Base-by-base conservation (phyloP, 371 early-diverging fungal genomes). In the Rhizopus stolonifer region DNA sequence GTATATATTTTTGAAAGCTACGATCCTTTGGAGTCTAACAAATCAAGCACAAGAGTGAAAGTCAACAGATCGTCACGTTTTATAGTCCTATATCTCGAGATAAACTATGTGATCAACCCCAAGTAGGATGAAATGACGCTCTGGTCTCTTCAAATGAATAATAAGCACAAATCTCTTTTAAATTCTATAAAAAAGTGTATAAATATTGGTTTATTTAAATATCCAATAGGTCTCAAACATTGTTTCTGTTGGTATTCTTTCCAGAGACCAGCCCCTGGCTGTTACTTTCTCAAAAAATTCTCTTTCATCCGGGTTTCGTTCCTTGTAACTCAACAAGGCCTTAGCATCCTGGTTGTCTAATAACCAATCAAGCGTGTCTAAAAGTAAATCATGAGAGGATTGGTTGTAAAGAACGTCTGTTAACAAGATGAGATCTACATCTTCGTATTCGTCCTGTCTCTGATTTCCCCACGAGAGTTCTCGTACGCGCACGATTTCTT, bases 371-470 rank as follows among this genome's bases (percentile, higher is more conserved):
- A 79, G 33, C 0, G 79, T 71, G n/a, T 61, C 66, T 17, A 79
- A 22, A 3, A 79, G 45, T 1, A 63, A 40, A 38, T 71, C 70
- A 44, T 75, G 76, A 4, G 65, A 66, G 9, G 51, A 58, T 56
- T 69, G 70, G 33, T 79, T 75, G 33, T 79, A 79, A 1, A 79
- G 57, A 0, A 75, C 72, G 47, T 79, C 79, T 7, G 72, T 64
- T 36, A 75, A 51, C 13, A 79, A 15, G 2, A 75, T 53, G 19
- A 72, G 31, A 39, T 74, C 65, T 8, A 72, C 65, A n/a, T 43
- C 10, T 1, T 19, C 34, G 18, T 58, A 64, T 21, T 43, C 14
- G 5, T 45, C 38, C 4, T 54, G 25, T 5, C 40, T 52, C 23
- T 43, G 21, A 38, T 54, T 26, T 4, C 71, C 71, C 77, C 77